These are phyloP conservation scores for Ceratocystis smalleyi DNA, from an alignment of 2,329 filamentous ascomycete genomes.

Conservation along the genomic window DNA sequence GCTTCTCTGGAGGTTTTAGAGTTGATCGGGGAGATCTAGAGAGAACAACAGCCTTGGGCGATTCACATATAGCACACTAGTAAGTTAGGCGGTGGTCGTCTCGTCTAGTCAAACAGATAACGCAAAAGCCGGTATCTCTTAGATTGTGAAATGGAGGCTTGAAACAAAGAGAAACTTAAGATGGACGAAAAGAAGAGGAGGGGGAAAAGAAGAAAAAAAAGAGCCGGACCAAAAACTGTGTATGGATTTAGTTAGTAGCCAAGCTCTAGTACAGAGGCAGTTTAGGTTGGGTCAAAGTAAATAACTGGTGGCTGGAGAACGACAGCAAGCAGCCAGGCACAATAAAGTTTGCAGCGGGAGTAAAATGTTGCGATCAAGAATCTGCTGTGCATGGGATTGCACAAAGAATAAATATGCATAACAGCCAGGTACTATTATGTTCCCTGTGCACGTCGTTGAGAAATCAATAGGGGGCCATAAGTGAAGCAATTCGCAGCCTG, in stretches of 20 bases:
- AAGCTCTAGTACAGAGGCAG: background rate
- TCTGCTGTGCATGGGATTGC: background rate
- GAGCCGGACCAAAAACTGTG: background rate
- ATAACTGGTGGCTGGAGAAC: background rate
- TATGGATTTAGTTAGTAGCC: background rate
- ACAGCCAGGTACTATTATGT: background rate
- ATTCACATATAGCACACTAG: background rate
- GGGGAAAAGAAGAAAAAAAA: too few relatives aligned
- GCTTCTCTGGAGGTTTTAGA: background rate
- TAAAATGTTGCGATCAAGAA: background rate
- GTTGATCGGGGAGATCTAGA: background rate
- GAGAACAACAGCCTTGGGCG: background rate
- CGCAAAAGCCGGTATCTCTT: background rate
- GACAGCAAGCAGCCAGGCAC: background rate
- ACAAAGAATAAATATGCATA: slow-evolving; percentile 1
- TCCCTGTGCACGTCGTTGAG: background rate
- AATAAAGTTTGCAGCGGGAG: background rate
- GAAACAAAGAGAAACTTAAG: background rate
- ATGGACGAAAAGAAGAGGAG: background rate
- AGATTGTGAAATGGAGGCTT: background rate
- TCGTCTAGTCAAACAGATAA: background rate
- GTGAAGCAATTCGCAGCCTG: background rate
- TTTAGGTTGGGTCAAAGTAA: background rate
- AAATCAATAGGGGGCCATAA: too few relatives aligned
- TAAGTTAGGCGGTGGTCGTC: background rate